phyloP scores from a whole-genome alignment of 139 green algal genomes.

The Coelastrella sp. region DNA sequence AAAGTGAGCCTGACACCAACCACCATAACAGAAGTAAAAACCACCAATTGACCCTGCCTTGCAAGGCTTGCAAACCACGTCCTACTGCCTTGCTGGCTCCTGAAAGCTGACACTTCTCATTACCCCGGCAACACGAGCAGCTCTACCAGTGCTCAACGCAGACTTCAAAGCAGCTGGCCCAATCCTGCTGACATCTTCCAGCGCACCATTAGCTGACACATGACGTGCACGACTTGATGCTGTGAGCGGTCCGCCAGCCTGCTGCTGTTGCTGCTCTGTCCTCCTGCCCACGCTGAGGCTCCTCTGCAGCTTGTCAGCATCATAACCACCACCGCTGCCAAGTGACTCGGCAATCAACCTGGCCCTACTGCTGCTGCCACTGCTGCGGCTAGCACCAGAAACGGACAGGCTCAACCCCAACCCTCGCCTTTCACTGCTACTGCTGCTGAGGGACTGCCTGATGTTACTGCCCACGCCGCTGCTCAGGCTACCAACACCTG shows the following conservation, averaged over 20 bases:
- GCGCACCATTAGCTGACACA: not conserved
- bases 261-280: not conserved
- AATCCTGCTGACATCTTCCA: not conserved
- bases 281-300: not conserved
- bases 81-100: not conserved
- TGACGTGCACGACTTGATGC: not conserved
- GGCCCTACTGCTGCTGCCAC: slow-evolving; percentile 8
- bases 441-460: not conserved
- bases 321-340: slow-evolving; percentile 5
- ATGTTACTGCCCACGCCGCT: not conserved
- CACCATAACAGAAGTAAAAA: no score
- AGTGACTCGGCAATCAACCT: slow-evolving; percentile 17
- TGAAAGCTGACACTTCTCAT: slow-evolving; percentile 13
- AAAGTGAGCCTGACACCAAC: not conserved
- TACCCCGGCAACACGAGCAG: not conserved
- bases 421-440: no score
- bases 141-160: not conserved
- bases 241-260: no score
- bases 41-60: no score
- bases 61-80: not conserved
- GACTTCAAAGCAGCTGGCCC: not conserved
- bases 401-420: no score
- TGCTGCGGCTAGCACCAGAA: not conserved
- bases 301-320: slow-evolving; percentile 32
- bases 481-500: slow-evolving; percentile 7